These are phyloP conservation scores for Venturia aucupariae DNA, from an alignment of 2,329 filamentous ascomycete genomes.

Conservation along the genomic window DNA sequence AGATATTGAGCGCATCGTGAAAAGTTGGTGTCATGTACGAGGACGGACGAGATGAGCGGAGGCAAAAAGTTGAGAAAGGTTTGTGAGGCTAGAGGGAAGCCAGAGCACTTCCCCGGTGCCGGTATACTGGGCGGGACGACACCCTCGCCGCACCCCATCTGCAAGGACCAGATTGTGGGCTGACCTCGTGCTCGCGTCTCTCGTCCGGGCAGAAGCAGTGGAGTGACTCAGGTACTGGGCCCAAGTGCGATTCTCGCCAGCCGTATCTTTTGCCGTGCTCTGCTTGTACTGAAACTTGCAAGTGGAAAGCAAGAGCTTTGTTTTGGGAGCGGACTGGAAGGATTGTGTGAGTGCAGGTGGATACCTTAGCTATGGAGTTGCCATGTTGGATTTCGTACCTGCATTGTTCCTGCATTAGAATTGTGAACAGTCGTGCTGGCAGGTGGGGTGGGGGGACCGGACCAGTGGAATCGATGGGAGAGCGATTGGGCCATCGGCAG, in stretches of 20 bases:
- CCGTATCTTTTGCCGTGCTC: neutral
- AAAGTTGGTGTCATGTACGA: neutral
- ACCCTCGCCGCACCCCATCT: neutral
- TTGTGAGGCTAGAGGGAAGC: neutral
- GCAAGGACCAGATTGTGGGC: slow-evolving; percentile 2
- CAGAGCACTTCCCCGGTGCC: slow-evolving; percentile 4
- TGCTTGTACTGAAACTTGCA: neutral
- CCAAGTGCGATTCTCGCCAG: neutral
- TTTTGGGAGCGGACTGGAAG: neutral
- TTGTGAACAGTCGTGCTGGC: neutral
- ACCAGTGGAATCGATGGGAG: neutral
- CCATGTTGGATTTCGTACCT: slow-evolving; percentile 24
- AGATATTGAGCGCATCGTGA: neutral
- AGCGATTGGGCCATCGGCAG: neutral
- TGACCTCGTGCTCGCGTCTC: neutral
- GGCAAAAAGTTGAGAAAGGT: neutral
- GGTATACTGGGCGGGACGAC: slow-evolving; percentile 1
- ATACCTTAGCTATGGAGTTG: neutral
- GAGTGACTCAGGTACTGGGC: neutral
- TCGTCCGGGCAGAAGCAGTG: neutral
- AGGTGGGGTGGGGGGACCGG: neutral
- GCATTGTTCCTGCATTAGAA: slow-evolving; percentile 33
- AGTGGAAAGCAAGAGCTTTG: neutral
- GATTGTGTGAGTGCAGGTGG: neutral
- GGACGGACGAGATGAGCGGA: neutral